Evolutionary conservation across 495 filamentous ascomycete species (phyloP).

Genomic region (Symbiotaphrina buchneri): DNA sequence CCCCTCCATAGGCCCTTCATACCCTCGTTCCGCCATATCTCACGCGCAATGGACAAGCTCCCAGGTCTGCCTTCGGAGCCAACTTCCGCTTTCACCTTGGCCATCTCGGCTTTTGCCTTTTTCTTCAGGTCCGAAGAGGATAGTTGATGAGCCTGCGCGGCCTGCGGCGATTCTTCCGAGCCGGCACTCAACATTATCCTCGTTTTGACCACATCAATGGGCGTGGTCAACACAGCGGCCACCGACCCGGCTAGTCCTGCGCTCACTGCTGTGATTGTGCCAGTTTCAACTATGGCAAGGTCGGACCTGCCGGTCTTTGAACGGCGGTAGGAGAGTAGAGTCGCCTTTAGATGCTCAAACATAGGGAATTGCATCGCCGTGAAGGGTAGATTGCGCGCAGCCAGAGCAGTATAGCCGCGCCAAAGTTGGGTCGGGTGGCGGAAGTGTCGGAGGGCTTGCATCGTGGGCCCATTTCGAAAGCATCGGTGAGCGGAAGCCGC

Average conservation of each 20-base stretch:
- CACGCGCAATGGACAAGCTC: slow-evolving; percentile 31
- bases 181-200: slow-evolving; percentile 32
- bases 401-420: slow-evolving; percentile 59
- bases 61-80: slow-evolving; percentile 5
- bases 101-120: slow-evolving; percentile 3
- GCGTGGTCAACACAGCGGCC: slow-evolving; percentile 52
- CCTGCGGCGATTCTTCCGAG: slow-evolving; percentile 5
- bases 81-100: slow-evolving; percentile 10
- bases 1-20: slow-evolving; percentile 55
- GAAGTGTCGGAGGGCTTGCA: slow-evolving; percentile 31
- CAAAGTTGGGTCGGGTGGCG: slow-evolving; percentile 36
- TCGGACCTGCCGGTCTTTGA: slow-evolving; percentile 6
- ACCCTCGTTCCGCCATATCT: slow-evolving; percentile 39
- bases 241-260: slow-evolving; percentile 47
- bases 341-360: slow-evolving; percentile 44
- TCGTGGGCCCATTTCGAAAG: slow-evolving; percentile 18
- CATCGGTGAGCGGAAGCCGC: slow-evolving; percentile 3
- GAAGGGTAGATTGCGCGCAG: slow-evolving; percentile 63
- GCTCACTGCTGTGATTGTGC: slow-evolving; percentile 40
- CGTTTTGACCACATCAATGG: slow-evolving; percentile 71
- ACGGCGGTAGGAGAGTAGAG: neutral
- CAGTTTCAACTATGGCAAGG: slow-evolving; percentile 30
- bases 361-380: slow-evolving; percentile 77
- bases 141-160: slow-evolving; percentile 8
- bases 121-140: slow-evolving; percentile 10